These are phyloP conservation scores for Mycena belliarum DNA, from an alignment of 768 basidiomycete genomes.

Conservation along the genomic window DNA sequence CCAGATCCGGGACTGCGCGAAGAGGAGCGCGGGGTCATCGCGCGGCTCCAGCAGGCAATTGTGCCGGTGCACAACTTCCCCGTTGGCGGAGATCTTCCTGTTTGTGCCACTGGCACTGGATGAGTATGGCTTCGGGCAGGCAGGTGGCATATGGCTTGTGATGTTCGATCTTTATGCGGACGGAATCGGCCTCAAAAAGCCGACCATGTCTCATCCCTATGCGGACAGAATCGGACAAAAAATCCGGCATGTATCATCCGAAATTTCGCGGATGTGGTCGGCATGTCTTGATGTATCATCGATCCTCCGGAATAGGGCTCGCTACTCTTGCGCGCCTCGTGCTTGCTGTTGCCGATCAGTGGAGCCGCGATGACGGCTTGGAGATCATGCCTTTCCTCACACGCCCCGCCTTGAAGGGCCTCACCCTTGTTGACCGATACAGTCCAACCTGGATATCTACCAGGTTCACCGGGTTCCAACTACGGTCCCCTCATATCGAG, in stretches of 20 bases:
- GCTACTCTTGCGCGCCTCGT: not conserved
- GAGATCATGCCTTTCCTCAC: slow-evolving; percentile 4
- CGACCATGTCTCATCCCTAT: too few relatives aligned
- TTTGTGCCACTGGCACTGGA: too few relatives aligned
- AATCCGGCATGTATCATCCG: too few relatives aligned
- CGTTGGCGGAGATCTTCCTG: slow-evolving; percentile 8
- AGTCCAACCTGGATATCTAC: not conserved
- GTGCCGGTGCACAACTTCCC: slow-evolving; percentile 14
- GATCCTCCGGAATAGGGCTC: not conserved
- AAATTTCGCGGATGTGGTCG: too few relatives aligned
- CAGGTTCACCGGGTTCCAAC: slow-evolving; percentile 6
- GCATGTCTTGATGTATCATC: too few relatives aligned
- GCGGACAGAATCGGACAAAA: too few relatives aligned
- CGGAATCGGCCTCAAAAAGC: too few relatives aligned
- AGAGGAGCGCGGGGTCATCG: slow-evolving; percentile 6
- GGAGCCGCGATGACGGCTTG: too few relatives aligned
- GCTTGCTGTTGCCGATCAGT: not conserved
- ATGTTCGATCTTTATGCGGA: too few relatives aligned
- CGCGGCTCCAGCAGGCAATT: not conserved
- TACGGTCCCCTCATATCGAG: slow-evolving; percentile 4
- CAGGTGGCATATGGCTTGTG: too few relatives aligned
- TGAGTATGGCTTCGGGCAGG: not conserved
- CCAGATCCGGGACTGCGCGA: slow-evolving; percentile 16
- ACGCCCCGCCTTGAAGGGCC: not conserved
- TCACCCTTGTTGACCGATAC: not conserved